These are phyloP conservation scores for Pholiota molesta DNA, from an alignment of 768 basidiomycete genomes.

Conservation along the genomic window DNA sequence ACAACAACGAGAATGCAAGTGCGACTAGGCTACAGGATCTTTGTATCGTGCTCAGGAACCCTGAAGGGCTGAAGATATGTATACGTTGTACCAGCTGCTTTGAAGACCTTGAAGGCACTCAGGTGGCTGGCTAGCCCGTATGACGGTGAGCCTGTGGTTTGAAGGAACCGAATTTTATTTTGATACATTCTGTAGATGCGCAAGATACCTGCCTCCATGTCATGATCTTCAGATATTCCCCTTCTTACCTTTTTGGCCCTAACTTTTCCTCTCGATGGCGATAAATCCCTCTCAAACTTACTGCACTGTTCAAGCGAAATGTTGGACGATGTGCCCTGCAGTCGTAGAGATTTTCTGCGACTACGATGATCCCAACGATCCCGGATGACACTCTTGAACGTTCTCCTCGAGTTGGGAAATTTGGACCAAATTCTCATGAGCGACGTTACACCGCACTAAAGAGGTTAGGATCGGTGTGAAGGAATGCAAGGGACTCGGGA, in stretches of 20 bases:
- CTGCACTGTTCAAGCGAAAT: background rate
- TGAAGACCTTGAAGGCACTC: conserved; percentile 12
- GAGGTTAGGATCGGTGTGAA: conserved; percentile 15
- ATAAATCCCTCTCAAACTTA: background rate
- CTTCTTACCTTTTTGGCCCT: conserved; percentile 1
- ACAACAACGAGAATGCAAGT: background rate
- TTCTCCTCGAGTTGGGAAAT: conserved; percentile 11
- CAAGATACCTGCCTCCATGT: conserved; percentile 4
- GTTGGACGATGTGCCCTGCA: conserved; percentile 6
- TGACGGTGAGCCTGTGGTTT: conserved; percentile 8
- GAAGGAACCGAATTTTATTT: background rate
- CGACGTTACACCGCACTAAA: conserved; percentile 3
- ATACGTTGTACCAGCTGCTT: conserved; percentile 10
- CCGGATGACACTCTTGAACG: conserved; percentile 7
- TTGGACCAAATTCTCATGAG: conserved; percentile 13
- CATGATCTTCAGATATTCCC: conserved; percentile 7
- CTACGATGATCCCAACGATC: conserved; percentile 7
- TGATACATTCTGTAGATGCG: background rate
- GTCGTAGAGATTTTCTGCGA: conserved; percentile 21
- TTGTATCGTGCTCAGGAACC: conserved; percentile 6
- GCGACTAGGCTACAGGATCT: conserved; percentile 9
- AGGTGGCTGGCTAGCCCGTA: conserved; percentile 17
- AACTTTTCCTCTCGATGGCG: conserved; percentile 1
- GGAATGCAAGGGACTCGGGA: background rate
- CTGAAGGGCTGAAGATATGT: conserved; percentile 3